Evolutionary conservation across 768 basidiomycete genomes (phyloP), one percentile per base, ranked within the genome.

Genomic region (Dentipellis fragilis): DNA sequence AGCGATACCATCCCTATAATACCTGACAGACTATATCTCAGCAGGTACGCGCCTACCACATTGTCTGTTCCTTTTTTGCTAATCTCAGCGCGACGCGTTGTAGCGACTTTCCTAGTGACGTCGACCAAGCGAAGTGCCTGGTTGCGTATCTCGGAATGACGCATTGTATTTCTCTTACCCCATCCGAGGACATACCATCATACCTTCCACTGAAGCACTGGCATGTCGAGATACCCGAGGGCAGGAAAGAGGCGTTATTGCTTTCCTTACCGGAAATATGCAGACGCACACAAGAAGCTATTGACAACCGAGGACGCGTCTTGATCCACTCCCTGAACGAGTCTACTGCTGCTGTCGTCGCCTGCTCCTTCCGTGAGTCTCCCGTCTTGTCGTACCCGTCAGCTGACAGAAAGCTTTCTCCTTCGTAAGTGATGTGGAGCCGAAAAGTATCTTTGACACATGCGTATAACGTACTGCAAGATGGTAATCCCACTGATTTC

Each of bases 101-200:
- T 21, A 79, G 83, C 58, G 80, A 81, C 40, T 84, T 83, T 60
- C 83, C 83, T 0, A 66, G 73, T 35, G 80, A 84, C 51, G 57
- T 68, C 0, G 72, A 74, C 19, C 75, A 80, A 60, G 78, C 74
- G 14, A 73, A 76, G 42, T 74, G 73, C 12, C 69, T 83, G 37
- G 69, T 85, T 19, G 51, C 70, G 12, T 80, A 82, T 53, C 60
- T 80, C 10, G 78, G 73, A 17, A 68, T 76, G 19, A 80, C 80
- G 0, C 81, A 84, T 60, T 52, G 83, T 12, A 57, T 85, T 47
- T 75, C 80, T 2, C 67, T 84, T 23, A 73, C 78, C 2, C 81
- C 83, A n/a, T 70, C 78, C n/a, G 70, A 73, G 54, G 61, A 75
- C 36, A 67, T 71, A 7, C 64, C 66, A 10, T 62, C 72, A 36